Percentiles rank a stretch among this genome's conserved stretches.
phyloP scores from a whole-genome alignment of 805 yeast species.

The Yarrowia sp. region DNA sequence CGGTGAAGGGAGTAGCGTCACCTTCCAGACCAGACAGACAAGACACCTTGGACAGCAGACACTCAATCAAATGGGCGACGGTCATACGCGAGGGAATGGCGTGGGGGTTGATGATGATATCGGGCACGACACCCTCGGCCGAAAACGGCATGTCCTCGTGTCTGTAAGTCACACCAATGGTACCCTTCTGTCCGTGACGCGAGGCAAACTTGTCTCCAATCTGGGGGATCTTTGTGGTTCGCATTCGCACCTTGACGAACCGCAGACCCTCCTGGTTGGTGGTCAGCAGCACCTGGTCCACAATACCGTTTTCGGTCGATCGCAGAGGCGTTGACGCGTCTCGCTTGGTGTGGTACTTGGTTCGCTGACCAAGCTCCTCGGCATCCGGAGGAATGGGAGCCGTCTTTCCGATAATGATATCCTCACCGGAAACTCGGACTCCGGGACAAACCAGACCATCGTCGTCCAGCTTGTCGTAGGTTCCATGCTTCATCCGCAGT shows the following conservation, averaged over 20 bases:
- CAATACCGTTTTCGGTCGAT: slow-evolving; percentile 97
- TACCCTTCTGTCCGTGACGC: slow-evolving; percentile 99
- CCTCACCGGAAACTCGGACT: slow-evolving; percentile 98
- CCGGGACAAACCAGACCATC: slow-evolving; percentile 99
- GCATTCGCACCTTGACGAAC: slow-evolving; percentile 97
- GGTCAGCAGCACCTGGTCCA: slow-evolving; percentile 94
- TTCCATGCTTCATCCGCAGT: slow-evolving; percentile 93
- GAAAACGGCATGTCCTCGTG: slow-evolving; percentile 99
- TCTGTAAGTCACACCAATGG: slow-evolving; percentile 97
- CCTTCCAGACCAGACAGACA: slow-evolving; percentile 96
- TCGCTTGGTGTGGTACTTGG: slow-evolving; percentile 96
- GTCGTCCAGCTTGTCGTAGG: slow-evolving; percentile 96
- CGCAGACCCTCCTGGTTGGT: slow-evolving; percentile 98
- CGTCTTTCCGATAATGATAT: slow-evolving; percentile 97
- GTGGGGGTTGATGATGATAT: slow-evolving; percentile 96
- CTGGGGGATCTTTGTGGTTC: slow-evolving; percentile 98
- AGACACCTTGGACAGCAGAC: slow-evolving; percentile 93
- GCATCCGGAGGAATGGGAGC: slow-evolving; percentile 99
- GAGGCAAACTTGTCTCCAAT: slow-evolving; percentile 99
- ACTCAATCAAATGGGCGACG: slow-evolving; percentile 98
- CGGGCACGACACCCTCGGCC: slow-evolving; percentile 95
- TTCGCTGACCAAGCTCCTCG: slow-evolving; percentile 98
- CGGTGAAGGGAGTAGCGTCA: slow-evolving; percentile 99
- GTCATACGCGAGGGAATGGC: slow-evolving; percentile 99
- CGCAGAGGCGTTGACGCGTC: slow-evolving; percentile 98